phyloP scores from a whole-genome alignment of 495 filamentous ascomycete genomes.

The Beverwykella pulmonaria region DNA sequence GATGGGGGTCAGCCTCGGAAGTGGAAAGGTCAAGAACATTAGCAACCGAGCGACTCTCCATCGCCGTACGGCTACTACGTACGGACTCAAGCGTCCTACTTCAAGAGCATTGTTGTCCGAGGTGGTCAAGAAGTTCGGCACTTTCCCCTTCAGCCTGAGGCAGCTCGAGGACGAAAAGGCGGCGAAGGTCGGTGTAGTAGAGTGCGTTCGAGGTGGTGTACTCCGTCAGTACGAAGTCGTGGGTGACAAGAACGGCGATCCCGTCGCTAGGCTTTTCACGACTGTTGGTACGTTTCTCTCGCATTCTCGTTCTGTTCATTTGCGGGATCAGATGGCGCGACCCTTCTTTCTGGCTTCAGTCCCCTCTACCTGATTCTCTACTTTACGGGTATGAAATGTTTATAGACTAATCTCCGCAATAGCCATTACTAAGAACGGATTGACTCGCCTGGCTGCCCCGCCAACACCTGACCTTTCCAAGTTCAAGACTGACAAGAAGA shows the following conservation, averaged over 20 bases:
- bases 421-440: slow-evolving; percentile 98
- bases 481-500: slow-evolving; percentile 94
- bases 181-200: slow-evolving; percentile 93
- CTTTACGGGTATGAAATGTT: background rate
- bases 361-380: too few relatives aligned
- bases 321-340: too few relatives aligned
- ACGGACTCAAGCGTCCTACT: slow-evolving; percentile 86
- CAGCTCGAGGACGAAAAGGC: slow-evolving; percentile 96
- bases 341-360: too few relatives aligned
- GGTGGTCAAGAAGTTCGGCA: slow-evolving; percentile 93
- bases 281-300: slow-evolving; percentile 71
- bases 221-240: slow-evolving; percentile 94
- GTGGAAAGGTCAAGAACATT: slow-evolving; percentile 90
- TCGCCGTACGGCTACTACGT: slow-evolving; percentile 86
- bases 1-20: slow-evolving; percentile 85
- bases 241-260: slow-evolving; percentile 81
- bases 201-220: slow-evolving; percentile 89
- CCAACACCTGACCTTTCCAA: slow-evolving; percentile 71
- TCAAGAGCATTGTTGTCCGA: slow-evolving; percentile 89
- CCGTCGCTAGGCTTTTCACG: slow-evolving; percentile 83
- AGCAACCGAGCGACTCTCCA: slow-evolving; percentile 87
- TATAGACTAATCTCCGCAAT: background rate
- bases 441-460: slow-evolving; percentile 79
- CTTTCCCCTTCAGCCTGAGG: slow-evolving; percentile 95
- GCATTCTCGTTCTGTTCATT: background rate